Evolutionary conservation across 306 rosid genomes (phyloP).

Genomic region (Quercus ilex): DNA sequence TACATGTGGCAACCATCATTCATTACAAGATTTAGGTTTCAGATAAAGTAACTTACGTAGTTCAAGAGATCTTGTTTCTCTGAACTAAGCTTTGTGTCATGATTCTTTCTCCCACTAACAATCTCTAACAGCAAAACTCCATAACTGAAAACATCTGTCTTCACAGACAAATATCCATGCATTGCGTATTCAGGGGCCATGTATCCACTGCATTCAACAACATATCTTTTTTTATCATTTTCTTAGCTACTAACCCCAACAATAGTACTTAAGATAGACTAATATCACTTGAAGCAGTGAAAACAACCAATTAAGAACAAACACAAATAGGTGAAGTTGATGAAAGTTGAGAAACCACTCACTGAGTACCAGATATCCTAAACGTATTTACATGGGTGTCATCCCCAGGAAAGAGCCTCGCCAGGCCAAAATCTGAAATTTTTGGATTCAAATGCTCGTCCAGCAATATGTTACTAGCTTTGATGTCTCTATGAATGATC

Average conservation of each 20-base stretch:
- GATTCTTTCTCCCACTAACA: slow-evolving; percentile 80
- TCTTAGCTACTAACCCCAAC: background rate
- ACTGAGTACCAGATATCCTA: slow-evolving; percentile 88
- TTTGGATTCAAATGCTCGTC: slow-evolving; percentile 76
- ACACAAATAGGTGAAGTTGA: slow-evolving; percentile 1
- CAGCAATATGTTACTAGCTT: slow-evolving; percentile 82
- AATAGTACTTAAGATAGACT: background rate
- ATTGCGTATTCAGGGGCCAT: slow-evolving; percentile 93
- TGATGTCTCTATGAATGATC: slow-evolving; percentile 87
- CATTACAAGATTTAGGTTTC: background rate
- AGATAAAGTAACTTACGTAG: slow-evolving; percentile 49
- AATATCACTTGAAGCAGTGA: too few species aligned
- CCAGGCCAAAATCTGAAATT: slow-evolving; percentile 87
- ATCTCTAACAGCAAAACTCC: slow-evolving; percentile 81
- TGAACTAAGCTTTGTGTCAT: slow-evolving; percentile 35
- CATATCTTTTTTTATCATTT: background rate
- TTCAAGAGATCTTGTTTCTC: slow-evolving; percentile 73
- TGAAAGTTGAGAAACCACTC: slow-evolving; percentile 32
- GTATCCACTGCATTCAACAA: slow-evolving; percentile 62
- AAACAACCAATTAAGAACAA: background rate
- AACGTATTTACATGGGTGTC: slow-evolving; percentile 82
- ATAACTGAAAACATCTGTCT: slow-evolving; percentile 84
- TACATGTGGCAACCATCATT: background rate
- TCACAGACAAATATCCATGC: slow-evolving; percentile 82
- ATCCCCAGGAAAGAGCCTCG: slow-evolving; percentile 91